These are phyloP conservation scores for Penicillium nucicola DNA, from an alignment of 495 filamentous ascomycete genomes.

Conservation along the genomic window DNA sequence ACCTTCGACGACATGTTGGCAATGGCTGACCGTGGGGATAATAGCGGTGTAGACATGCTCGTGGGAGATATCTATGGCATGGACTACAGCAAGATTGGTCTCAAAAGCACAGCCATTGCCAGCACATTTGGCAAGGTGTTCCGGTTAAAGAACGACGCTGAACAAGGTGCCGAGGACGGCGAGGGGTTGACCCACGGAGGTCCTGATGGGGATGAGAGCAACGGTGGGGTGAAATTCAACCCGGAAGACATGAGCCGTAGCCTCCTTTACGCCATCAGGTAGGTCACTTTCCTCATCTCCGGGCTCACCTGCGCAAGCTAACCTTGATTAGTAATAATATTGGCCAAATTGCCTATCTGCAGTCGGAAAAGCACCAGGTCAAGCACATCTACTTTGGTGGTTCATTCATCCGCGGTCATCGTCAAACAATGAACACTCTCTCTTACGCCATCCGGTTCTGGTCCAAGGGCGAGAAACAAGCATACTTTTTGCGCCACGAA, in stretches of 20 bases:
- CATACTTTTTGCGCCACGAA: conserved; percentile 94
- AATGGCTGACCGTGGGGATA: conserved; percentile 92
- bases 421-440: conserved; percentile 95
- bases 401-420: conserved; percentile 92
- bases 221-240: conserved; percentile 44
- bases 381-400: conserved; percentile 97
- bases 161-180: conserved; percentile 74
- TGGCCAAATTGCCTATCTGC: conserved; percentile 93
- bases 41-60: conserved; percentile 90
- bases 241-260: conserved; percentile 66
- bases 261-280: conserved; percentile 80
- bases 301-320: conserved; percentile 7
- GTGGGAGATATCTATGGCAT: conserved; percentile 98
- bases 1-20: conserved; percentile 95
- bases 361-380: conserved; percentile 86
- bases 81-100: conserved; percentile 90
- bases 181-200: conserved; percentile 54
- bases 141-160: conserved; percentile 73
- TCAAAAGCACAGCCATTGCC: conserved; percentile 91
- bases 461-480: conserved; percentile 90
- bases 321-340: conserved; percentile 79
- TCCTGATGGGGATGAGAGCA: conserved; percentile 30
- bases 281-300: conserved; percentile 7
- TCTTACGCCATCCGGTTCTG: conserved; percentile 96
- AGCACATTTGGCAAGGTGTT: conserved; percentile 97